Conservation (phyloP, 108 stramenopile species). For the Fragilariopsis cylindrus region DNA sequence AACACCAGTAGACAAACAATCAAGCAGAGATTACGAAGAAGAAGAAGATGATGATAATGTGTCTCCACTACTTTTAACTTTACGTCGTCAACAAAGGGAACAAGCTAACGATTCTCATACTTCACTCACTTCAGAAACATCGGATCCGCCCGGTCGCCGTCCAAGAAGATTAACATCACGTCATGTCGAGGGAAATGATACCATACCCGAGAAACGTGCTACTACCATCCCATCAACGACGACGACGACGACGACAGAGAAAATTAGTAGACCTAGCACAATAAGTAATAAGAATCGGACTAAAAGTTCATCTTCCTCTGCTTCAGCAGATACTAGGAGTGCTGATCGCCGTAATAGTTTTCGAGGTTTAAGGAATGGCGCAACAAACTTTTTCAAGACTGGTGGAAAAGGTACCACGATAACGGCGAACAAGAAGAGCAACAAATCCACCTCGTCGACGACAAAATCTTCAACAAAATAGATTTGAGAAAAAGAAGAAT, state of each 20-base stretch:
- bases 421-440: not conserved
- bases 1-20: not conserved
- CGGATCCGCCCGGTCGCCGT: slow-evolving; percentile 12
- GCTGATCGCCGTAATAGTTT: no score
- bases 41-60: not conserved
- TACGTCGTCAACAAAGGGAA: slow-evolving; percentile 18
- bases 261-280: no score
- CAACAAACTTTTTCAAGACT: slow-evolving; percentile 8
- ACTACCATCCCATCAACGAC: not conserved
- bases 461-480: no score
- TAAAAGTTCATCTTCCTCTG: no score
- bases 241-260: no score
- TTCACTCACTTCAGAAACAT: not conserved
- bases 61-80: slow-evolving; percentile 7
- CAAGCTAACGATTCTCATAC: not conserved
- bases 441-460: no score
- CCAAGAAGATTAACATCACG: slow-evolving; percentile 3
- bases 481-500: no score
- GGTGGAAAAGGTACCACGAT: not conserved
- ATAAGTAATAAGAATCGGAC: no score
- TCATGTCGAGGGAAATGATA: not conserved
- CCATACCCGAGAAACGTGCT: no score
- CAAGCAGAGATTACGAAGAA: not conserved
- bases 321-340: no score
- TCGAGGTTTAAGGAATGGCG: not conserved